Conservation (phyloP, 73 alveolate genomes). For the Tetrahymena borealis region DNA sequence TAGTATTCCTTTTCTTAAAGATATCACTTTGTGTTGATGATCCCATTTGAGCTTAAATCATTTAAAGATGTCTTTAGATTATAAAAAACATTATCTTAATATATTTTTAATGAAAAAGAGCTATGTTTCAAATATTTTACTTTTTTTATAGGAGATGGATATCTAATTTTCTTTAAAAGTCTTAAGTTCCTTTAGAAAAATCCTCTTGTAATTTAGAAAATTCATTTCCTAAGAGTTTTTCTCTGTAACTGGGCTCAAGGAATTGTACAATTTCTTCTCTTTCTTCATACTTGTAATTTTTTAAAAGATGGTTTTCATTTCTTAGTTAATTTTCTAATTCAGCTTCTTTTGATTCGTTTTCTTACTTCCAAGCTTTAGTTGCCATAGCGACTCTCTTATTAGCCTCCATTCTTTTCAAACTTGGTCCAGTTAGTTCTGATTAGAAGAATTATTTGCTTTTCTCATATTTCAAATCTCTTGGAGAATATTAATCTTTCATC, state of each 20-base stretch:
- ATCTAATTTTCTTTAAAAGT: neutral
- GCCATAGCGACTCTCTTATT: neutral
- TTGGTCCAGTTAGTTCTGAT: neutral
- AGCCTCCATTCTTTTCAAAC: neutral
- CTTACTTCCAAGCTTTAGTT: neutral
- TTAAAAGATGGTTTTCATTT: neutral
- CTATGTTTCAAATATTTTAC: neutral
- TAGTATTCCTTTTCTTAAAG: neutral
- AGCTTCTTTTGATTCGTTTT: neutral
- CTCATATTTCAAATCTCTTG: neutral
- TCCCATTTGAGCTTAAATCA: neutral
- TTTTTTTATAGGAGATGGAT: neutral
- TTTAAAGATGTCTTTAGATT: neutral
- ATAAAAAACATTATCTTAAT: neutral
- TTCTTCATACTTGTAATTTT: neutral
- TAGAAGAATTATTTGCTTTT: neutral
- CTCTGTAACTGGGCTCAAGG: neutral
- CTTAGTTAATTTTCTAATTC: neutral
- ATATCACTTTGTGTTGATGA: neutral
- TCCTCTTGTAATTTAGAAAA: neutral
- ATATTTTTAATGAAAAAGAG: too few relatives aligned
- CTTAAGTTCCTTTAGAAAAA: neutral
- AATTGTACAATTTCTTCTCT: neutral
- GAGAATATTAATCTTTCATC: neutral
- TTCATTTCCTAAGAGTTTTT: neutral